Conservation (phyloP, 495 filamentous ascomycete genomes). For the Aspergillus haitiensis region DNA sequence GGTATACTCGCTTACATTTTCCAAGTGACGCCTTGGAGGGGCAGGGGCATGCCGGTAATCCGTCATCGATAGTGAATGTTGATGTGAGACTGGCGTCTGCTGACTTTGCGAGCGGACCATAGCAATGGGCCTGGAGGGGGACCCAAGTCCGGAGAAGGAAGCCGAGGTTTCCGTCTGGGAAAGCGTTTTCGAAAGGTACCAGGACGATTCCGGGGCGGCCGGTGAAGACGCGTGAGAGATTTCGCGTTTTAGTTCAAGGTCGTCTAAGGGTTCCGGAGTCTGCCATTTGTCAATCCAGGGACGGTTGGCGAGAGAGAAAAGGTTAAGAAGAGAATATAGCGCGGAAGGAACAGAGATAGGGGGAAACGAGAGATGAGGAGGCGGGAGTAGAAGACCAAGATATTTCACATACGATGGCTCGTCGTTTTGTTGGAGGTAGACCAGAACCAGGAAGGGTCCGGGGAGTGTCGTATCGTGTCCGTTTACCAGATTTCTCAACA, state of each 20-base stretch:
- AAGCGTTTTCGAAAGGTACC: constrained; percentile 29
- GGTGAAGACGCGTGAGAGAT: constrained; percentile 38
- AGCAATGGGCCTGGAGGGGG: constrained; percentile 33
- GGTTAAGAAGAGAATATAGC: constrained; percentile 25
- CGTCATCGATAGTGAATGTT: constrained; percentile 30
- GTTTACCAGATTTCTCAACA: constrained; percentile 44
- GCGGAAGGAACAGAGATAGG: constrained; percentile 28
- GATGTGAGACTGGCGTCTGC: constrained; percentile 42
- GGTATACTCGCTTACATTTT: constrained; percentile 46
- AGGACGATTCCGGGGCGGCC: constrained; percentile 29
- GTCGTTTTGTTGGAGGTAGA: constrained; percentile 48
- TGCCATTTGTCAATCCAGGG: constrained; percentile 52
- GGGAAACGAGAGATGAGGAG: constrained; percentile 25
- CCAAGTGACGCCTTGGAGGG: constrained; percentile 32
- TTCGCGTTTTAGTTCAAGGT: constrained; percentile 37
- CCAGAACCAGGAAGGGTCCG: constrained; percentile 46
- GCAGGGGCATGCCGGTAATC: constrained; percentile 41
- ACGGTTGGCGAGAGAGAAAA: constrained; percentile 29
- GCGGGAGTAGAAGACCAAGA: constrained; percentile 46
- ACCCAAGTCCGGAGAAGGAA: constrained; percentile 27
- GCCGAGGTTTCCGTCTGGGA: constrained; percentile 28
- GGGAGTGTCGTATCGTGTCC: constrained; percentile 48
- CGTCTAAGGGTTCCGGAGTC: constrained; percentile 46
- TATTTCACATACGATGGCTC: constrained; percentile 53
- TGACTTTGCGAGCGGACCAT: constrained; percentile 51